Conservation (phyloP, 2,329 filamentous ascomycete species). For the Immersiporthe knoxdaviesiana region DNA sequence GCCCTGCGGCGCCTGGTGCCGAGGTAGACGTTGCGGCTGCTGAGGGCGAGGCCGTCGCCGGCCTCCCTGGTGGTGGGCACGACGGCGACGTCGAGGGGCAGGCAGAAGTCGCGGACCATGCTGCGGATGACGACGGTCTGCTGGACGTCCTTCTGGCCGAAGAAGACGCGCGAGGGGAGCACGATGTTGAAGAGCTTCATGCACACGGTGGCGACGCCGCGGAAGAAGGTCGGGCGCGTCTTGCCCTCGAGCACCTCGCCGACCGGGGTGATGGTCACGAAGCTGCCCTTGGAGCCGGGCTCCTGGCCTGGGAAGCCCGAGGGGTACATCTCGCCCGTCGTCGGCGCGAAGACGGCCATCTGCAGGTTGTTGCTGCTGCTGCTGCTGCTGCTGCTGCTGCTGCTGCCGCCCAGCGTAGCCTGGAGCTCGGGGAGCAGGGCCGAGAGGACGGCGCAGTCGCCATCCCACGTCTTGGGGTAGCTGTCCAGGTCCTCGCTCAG, state of each 20-base stretch:
- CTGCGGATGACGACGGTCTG: conserved; percentile 88
- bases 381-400: conserved; percentile 47
- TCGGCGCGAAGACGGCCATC: conserved; percentile 80
- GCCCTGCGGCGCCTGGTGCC: conserved; percentile 72
- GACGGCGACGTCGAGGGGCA: conserved; percentile 75
- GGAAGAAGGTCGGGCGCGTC: conserved; percentile 90
- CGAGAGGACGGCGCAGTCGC: conserved; percentile 70
- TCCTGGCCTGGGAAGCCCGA: conserved; percentile 74
- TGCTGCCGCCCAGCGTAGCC: conserved; percentile 33
- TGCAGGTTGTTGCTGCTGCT: not conserved
- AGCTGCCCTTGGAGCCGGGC: conserved; percentile 78
- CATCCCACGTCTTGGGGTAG: conserved; percentile 88
- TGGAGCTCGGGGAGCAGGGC: conserved; percentile 69
- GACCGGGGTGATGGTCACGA: conserved; percentile 88
- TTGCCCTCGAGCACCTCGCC: conserved; percentile 80
- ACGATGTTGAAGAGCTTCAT: conserved; percentile 91
- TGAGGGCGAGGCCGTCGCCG: conserved; percentile 81
- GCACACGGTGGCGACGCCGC: conserved; percentile 93
- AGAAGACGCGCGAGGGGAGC: conserved; percentile 78
- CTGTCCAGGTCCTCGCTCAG: conserved; percentile 82
- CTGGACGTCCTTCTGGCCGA: conserved; percentile 97
- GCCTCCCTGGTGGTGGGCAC: conserved; percentile 73
- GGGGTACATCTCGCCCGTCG: conserved; percentile 85
- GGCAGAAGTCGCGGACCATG: conserved; percentile 85
- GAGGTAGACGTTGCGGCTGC: conserved; percentile 92